These are phyloP conservation scores for Phycomyces blakesleeanus DNA, from an alignment of 192 early-diverging fungal species.

Conservation along the genomic window DNA sequence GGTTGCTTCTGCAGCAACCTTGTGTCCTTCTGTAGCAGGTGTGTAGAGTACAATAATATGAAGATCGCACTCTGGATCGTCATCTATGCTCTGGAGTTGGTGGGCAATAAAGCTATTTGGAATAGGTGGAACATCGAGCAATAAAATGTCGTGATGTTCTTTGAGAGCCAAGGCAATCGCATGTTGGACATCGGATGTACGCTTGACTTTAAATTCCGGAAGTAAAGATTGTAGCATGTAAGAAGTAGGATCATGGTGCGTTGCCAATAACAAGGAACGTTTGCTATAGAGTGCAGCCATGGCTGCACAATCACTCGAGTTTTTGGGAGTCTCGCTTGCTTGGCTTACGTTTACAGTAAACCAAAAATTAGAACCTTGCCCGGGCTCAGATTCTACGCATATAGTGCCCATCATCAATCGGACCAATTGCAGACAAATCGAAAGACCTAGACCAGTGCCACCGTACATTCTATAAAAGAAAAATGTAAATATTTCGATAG, in stretches of 20 bases:
- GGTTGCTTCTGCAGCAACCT: slow-evolving; percentile 20
- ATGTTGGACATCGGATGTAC: slow-evolving; percentile 16
- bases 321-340: not conserved
- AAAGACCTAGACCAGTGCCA: slow-evolving; percentile 63
- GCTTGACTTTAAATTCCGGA: slow-evolving; percentile 19
- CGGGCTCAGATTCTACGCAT: slow-evolving; percentile 34
- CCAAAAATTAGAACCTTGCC: slow-evolving; percentile 48
- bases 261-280: slow-evolving; percentile 6
- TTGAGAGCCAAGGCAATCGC: slow-evolving; percentile 18
- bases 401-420: slow-evolving; percentile 56
- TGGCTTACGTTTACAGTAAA: slow-evolving; percentile 40
- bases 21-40: slow-evolving; percentile 24
- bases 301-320: not conserved
- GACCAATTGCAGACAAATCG: slow-evolving; percentile 58
- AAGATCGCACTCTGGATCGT: slow-evolving; percentile 23
- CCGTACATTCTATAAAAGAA: slow-evolving; percentile 44
- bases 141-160: slow-evolving; percentile 18
- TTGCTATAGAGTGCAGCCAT: not conserved
- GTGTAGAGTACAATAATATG: slow-evolving; percentile 28
- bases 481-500: not conserved
- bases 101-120: slow-evolving; percentile 15
- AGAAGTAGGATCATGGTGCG: slow-evolving; percentile 16
- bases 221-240: slow-evolving; percentile 21
- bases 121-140: slow-evolving; percentile 22
- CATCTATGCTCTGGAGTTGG: slow-evolving; percentile 22